Percentiles rank a stretch among this genome's conserved stretches.
Conservation (phyloP, 305 asterid species). For the Solanum hybrid region DNA sequence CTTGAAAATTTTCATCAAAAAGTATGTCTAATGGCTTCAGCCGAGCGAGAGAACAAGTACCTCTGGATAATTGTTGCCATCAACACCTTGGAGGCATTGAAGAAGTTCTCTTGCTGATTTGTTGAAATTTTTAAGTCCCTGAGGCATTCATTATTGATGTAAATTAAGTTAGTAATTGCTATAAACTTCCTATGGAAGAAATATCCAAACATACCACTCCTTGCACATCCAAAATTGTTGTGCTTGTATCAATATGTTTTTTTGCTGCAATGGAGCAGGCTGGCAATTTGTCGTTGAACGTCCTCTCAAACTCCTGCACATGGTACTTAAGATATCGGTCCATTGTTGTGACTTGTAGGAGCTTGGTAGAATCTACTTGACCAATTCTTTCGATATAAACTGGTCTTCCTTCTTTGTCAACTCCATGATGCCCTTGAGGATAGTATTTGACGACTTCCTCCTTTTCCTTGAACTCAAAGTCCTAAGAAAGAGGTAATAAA, state of each 20-base stretch:
- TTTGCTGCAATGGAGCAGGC: constrained; percentile 89
- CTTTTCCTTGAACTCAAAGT: constrained; percentile 73
- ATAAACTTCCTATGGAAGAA: neutral
- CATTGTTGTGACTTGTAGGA: constrained; percentile 81
- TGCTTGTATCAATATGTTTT: constrained; percentile 86
- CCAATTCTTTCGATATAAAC: constrained; percentile 84
- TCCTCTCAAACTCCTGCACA: constrained; percentile 90
- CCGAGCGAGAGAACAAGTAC: constrained; percentile 18
- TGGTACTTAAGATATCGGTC: constrained; percentile 84
- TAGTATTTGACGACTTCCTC: constrained; percentile 84
- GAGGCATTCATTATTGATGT: neutral
- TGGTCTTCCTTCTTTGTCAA: constrained; percentile 89
- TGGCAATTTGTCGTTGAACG: constrained; percentile 70
- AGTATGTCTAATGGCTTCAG: neutral
- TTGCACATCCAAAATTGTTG: constrained; percentile 92
- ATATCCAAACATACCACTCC: constrained; percentile 65
- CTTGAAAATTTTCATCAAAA: neutral
- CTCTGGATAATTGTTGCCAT: constrained; percentile 96
- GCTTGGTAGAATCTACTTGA: constrained; percentile 74
- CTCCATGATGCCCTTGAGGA: constrained; percentile 95
- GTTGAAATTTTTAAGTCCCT: constrained; percentile 88
- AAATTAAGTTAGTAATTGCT: neutral
- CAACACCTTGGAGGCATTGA: constrained; percentile 76
- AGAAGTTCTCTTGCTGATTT: constrained; percentile 85
- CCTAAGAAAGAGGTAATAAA: constrained; percentile 24